Base-by-base conservation (phyloP, 1,284 basidiomycete species). In the Puccinia novopanici region DNA sequence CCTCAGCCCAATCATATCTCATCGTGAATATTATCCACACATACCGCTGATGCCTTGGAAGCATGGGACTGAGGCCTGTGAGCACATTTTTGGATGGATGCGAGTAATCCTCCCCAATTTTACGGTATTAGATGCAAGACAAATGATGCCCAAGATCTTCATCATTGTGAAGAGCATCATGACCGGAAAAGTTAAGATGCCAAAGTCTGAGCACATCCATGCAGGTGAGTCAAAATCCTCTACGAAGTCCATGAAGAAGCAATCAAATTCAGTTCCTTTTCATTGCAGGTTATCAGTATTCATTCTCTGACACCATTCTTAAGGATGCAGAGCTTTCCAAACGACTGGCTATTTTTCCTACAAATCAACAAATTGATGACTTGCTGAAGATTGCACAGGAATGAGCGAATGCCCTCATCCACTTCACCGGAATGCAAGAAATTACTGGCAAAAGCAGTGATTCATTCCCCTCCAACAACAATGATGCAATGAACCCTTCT, bases 71-170 rank as follows among this genome's bases (percentile, higher is more conserved):
- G 19, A 52, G 19, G 50, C 50, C 50, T 52, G 50, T 22, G 50
- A 52, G 17, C 50, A 52, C 50, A 52, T 52, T 30, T 73, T 73
- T 73, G 71, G 71, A 24, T 73, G 71, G 71, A 73, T 73, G 52
- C 22, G 34, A 42, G 71, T 73, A 5, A 73, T 73, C 42, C n/a
- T 52, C 2, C 67, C 67, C 1, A 50, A 70, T 8, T 70, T 70
- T 52, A 70, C 67, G 30, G 67, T 70, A 3, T 13, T 70, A 2
- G 34, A 57, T 27, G 55, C 55, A 27, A 27, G 55, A n/a, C 55
- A 57, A 13, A 57, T 61, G 57, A 61, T 61, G 57, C 57, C 57
- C 2, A 61, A 61, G 30, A 61, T 61, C 27, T 61, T 61, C 30
- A 61, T 61, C 10, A 61, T 61, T 34, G 57, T 61, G 1, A 30